These are phyloP conservation scores for Pythium utonaiense DNA, from an alignment of 352 stramenopile species.

Conservation along the genomic window DNA sequence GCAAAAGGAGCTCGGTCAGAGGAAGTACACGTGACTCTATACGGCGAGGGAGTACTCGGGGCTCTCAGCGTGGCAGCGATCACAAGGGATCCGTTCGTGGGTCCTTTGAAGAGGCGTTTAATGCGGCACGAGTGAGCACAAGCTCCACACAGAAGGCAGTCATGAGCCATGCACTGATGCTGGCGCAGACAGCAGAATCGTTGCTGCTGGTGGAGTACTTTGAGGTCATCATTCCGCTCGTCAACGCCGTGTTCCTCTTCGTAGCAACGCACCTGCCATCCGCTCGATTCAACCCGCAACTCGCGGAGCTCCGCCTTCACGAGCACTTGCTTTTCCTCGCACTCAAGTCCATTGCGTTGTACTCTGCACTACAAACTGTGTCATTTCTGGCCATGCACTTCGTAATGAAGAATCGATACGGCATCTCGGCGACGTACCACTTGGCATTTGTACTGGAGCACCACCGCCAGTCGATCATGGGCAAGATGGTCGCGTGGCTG, in stretches of 20 bases:
- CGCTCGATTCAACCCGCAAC: background rate
- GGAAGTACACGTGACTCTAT: no score
- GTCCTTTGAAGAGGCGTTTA: no score
- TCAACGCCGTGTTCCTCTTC: conserved; percentile 8
- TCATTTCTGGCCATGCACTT: conserved; percentile 3
- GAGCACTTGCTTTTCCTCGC: background rate
- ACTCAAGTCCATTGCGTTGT: background rate
- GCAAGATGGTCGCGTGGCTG: conserved; percentile 15
- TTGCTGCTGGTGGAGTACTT: conserved; percentile 7
- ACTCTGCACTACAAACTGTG: conserved; percentile 5
- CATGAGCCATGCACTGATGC: background rate
- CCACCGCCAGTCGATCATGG: conserved; percentile 6
- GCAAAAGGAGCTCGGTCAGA: no score
- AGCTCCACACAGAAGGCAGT: background rate
- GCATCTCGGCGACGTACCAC: conserved; percentile 12
- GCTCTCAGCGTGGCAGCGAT: no score
- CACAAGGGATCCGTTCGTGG: no score
- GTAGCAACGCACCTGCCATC: conserved; percentile 2
- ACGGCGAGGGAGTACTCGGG: no score
- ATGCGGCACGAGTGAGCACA: background rate
- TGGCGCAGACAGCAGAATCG: background rate
- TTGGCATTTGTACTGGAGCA: conserved; percentile 17
- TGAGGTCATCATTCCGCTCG: conserved; percentile 1
- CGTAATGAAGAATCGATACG: conserved; percentile 19
- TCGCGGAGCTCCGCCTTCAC: background rate